Evolutionary conservation across 176 grass and related monocot genomes (phyloP).

Genomic region (Triticum monococcum): DNA sequence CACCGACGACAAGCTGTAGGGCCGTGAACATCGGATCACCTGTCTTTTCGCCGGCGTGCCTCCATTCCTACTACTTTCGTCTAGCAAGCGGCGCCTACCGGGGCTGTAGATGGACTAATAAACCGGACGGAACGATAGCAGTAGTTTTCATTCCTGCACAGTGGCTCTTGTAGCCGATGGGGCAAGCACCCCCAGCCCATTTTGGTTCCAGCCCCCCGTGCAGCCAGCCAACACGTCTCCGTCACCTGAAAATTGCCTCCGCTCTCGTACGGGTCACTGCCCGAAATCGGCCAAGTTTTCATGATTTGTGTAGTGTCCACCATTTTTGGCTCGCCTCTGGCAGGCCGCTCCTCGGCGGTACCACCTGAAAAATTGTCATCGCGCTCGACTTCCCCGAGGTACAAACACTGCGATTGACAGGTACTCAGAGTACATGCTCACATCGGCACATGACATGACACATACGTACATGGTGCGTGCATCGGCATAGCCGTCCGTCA

Average conservation of each 20-base stretch:
- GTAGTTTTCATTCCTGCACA: not conserved
- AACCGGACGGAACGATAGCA: not conserved
- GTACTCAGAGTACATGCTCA: not conserved
- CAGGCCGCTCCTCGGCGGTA: not conserved
- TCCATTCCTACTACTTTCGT: not conserved
- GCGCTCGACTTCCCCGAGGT: not conserved
- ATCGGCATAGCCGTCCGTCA: not conserved
- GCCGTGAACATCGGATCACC: not conserved
- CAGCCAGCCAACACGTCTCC: not conserved
- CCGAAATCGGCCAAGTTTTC: not conserved
- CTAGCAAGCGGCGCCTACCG: not conserved
- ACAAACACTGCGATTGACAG: not conserved
- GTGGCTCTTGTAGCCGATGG: not conserved
- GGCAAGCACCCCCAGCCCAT: not conserved
- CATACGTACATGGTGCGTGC: not conserved
- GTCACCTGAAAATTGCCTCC: conserved; percentile 7
- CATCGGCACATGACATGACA: too few relatives aligned
- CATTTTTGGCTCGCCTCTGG: not conserved
- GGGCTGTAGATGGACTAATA: not conserved
- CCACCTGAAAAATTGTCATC: conserved; percentile 20
- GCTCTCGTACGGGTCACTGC: not conserved
- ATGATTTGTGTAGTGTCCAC: not conserved
- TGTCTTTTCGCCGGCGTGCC: not conserved
- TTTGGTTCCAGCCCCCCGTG: not conserved
- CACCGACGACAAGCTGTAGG: not conserved